Percentiles rank a stretch among this genome's conserved stretches.
Conservation (phyloP, 192 early-diverging fungal species). For the Coemansia sp. region DNA sequence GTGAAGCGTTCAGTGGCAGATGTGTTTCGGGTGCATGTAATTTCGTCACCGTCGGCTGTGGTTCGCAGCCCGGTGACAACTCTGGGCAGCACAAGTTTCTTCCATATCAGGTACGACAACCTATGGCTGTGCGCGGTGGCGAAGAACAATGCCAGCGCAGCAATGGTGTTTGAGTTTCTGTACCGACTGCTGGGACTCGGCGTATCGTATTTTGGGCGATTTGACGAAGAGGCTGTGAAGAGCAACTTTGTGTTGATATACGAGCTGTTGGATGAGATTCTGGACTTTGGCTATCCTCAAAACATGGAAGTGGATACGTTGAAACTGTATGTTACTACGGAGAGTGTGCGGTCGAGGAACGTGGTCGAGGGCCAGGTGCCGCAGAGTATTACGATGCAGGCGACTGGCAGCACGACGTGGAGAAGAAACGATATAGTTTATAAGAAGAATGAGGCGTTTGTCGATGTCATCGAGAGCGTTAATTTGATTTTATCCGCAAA, state of each 20-base stretch:
- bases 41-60: conserved; percentile 81
- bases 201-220: conserved; percentile 74
- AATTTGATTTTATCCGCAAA: conserved; percentile 88
- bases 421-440: conserved; percentile 91
- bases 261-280: conserved; percentile 81
- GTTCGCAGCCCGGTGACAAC: conserved; percentile 80
- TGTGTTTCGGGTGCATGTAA: conserved; percentile 96
- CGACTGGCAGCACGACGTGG: conserved; percentile 94
- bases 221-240: conserved; percentile 83
- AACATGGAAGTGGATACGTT: conserved; percentile 81
- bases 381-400: conserved; percentile 90
- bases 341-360: conserved; percentile 76
- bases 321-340: conserved; percentile 84
- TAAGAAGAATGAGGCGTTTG: conserved; percentile 97
- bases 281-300: conserved; percentile 88
- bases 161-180: conserved; percentile 80
- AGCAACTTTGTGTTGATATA: conserved; percentile 87
- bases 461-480: conserved; percentile 98
- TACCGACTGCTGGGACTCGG: conserved; percentile 73
- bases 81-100: conserved; percentile 88
- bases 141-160: conserved; percentile 77
- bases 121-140: conserved; percentile 85
- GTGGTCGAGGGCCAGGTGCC: conserved; percentile 48
- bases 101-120: conserved; percentile 97
- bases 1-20: conserved; percentile 96